Conservation (phyloP, 805 yeast species). For the Ogataea glucozyma region DNA sequence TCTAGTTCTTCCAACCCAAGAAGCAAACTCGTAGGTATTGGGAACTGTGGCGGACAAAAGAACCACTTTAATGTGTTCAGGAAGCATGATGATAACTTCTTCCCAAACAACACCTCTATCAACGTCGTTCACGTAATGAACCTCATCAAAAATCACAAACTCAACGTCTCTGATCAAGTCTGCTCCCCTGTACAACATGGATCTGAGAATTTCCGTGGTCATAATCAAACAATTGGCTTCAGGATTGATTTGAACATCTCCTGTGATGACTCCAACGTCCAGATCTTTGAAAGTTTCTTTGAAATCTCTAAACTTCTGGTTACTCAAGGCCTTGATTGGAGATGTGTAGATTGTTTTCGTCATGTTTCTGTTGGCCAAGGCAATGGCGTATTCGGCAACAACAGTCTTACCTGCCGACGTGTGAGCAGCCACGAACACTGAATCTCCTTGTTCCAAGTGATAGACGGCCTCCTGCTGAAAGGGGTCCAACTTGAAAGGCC, state of each 20-base stretch:
- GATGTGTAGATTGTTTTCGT: conserved; percentile 96
- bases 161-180: conserved; percentile 96
- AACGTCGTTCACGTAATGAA: conserved; percentile 94
- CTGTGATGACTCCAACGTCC: conserved; percentile 93
- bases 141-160: conserved; percentile 96
- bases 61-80: conserved; percentile 92
- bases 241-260: conserved; percentile 96
- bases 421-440: conserved; percentile 98
- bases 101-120: conserved; percentile 99
- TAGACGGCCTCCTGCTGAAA: conserved; percentile 97
- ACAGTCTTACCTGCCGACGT: conserved; percentile 99
- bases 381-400: conserved; percentile 97
- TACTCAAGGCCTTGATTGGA: conserved; percentile 44
- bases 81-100: conserved; percentile 96
- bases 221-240: conserved; percentile 94
- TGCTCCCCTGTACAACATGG: conserved; percentile 96
- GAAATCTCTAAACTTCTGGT: conserved; percentile 23
- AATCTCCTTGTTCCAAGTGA: conserved; percentile 95
- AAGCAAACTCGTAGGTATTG: conserved; percentile 96
- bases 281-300: conserved; percentile 43
- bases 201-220: conserved; percentile 95
- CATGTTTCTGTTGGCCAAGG: conserved; percentile 94
- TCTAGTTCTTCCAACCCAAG: conserved; percentile 97
- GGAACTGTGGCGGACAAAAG: conserved; percentile 96
- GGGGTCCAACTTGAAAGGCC: conserved; percentile 94